A percentile compares a stretch with the other conserved stretches of the same genome.
Conservation (phyloP, 2,329 filamentous ascomycete species). For the Lecanicillium sp. region DNA sequence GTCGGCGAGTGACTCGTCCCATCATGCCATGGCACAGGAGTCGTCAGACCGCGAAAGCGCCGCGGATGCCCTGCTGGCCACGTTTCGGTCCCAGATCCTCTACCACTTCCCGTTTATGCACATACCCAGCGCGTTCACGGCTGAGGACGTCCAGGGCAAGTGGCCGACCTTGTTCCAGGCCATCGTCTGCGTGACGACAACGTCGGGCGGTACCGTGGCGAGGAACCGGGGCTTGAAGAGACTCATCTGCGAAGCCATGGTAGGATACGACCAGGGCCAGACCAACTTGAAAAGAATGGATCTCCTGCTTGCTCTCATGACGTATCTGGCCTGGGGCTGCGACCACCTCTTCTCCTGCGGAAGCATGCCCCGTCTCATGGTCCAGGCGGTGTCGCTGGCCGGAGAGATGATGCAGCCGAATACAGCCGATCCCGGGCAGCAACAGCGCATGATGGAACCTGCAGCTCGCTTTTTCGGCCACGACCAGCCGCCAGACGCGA, state of each 20-base stretch:
- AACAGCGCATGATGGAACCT: not conserved
- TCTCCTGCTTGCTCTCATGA: not conserved
- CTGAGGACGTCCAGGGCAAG: not conserved
- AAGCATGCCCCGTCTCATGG: conserved; percentile 1
- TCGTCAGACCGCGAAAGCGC: too few relatives aligned
- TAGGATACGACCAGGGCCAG: not conserved
- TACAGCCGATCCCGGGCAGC: not conserved
- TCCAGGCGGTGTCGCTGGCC: not conserved
- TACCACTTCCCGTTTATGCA: not conserved
- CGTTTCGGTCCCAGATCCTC: not conserved
- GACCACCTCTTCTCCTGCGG: not conserved
- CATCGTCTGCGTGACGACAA: not conserved
- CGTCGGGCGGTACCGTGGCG: not conserved
- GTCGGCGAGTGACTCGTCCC: not conserved
- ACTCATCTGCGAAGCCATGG: not conserved
- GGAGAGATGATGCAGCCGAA: not conserved
- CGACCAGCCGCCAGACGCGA: not conserved
- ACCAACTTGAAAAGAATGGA: not conserved
- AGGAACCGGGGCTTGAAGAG: not conserved
- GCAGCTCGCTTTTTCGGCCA: not conserved
- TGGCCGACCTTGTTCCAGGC: not conserved
- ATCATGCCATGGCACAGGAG: not conserved
- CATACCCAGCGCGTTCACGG: not conserved
- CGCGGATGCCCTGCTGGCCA: not conserved
- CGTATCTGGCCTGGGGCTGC: not conserved